Percentiles rank a stretch among this genome's conserved stretches.
Conservation (phyloP, 2,329 filamentous ascomycete species). For the Diaporthe citrichinensis region DNA sequence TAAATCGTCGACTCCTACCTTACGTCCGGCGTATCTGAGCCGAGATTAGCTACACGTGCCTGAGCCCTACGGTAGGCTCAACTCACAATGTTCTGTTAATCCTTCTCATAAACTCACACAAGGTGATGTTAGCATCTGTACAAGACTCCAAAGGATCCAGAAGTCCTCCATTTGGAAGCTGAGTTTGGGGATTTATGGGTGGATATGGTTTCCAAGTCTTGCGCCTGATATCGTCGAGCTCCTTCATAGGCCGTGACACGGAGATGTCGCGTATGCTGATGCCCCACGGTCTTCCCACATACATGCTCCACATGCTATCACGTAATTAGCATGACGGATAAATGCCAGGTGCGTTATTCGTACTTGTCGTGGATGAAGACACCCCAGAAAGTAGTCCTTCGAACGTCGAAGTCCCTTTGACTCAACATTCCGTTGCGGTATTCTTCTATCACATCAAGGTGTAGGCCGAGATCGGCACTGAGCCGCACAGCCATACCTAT, state of each 20-base stretch:
- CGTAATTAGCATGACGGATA: neutral
- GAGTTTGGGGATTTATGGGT: neutral
- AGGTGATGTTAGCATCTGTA: neutral
- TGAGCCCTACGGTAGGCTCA: fast-evolving
- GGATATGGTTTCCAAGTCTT: conserved; percentile 5
- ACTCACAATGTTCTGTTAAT: conserved; percentile 6
- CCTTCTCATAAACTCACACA: conserved; percentile 9
- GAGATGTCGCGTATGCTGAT: conserved; percentile 16
- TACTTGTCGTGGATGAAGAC: conserved; percentile 20
- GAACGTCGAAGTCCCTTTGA: conserved; percentile 15
- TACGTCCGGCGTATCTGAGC: neutral
- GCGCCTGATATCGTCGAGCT: conserved; percentile 8
- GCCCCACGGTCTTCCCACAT: conserved; percentile 10
- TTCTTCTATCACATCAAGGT: conserved; percentile 15
- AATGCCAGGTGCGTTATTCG: neutral
- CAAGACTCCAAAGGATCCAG: neutral
- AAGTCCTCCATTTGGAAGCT: neutral
- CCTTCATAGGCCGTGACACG: conserved; percentile 1
- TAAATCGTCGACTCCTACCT: neutral
- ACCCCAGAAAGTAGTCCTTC: conserved; percentile 12
- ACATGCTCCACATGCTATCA: conserved; percentile 14
- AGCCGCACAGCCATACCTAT: conserved; percentile 12
- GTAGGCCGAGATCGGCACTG: neutral
- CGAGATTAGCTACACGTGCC: fast-evolving
- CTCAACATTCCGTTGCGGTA: conserved; percentile 11